These are phyloP conservation scores for Pseudocercospora macadamiae DNA, from an alignment of 2,329 filamentous ascomycete genomes.

Conservation along the genomic window DNA sequence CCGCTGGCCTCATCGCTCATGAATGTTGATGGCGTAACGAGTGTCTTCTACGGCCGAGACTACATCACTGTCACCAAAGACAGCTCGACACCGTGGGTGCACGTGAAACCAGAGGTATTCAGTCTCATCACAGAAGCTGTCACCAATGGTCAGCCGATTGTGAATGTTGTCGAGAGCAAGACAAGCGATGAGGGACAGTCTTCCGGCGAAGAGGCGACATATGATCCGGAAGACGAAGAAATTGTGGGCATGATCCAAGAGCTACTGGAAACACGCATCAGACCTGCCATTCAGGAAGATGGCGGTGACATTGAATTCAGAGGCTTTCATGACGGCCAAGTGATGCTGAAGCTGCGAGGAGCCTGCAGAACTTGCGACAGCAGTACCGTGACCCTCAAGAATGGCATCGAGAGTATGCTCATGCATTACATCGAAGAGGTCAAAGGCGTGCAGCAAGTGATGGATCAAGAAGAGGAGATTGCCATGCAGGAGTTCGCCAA, in stretches of 20 bases:
- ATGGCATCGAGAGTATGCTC: constrained; percentile 97
- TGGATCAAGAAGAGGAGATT: constrained; percentile 91
- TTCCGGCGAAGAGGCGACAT: constrained; percentile 66
- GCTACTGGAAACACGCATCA: constrained; percentile 88
- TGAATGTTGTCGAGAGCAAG: constrained; percentile 69
- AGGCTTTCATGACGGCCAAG: constrained; percentile 83
- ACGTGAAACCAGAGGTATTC: constrained; percentile 94
- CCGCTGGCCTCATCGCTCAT: constrained; percentile 84
- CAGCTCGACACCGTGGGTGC: constrained; percentile 84
- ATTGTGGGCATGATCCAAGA: constrained; percentile 99
- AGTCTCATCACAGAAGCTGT: constrained; percentile 91
- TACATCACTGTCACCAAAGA: constrained; percentile 98
- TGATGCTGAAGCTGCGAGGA: constrained; percentile 72
- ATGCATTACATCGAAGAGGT: constrained; percentile 93
- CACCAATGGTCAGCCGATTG: constrained; percentile 78
- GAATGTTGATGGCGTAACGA: constrained; percentile 91
- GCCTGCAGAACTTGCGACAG: constrained; percentile 96
- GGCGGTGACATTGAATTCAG: constrained; percentile 96
- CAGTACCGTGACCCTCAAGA: constrained; percentile 94
- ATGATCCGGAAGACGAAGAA: constrained; percentile 89
- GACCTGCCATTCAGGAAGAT: constrained; percentile 95
- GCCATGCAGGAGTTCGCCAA: constrained; percentile 85
- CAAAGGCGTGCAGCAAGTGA: constrained; percentile 83
- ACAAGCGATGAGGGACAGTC: constrained; percentile 52
- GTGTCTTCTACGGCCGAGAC: constrained; percentile 90